Conservation (phyloP, 768 basidiomycete genomes). For the Amanita inopinata region DNA sequence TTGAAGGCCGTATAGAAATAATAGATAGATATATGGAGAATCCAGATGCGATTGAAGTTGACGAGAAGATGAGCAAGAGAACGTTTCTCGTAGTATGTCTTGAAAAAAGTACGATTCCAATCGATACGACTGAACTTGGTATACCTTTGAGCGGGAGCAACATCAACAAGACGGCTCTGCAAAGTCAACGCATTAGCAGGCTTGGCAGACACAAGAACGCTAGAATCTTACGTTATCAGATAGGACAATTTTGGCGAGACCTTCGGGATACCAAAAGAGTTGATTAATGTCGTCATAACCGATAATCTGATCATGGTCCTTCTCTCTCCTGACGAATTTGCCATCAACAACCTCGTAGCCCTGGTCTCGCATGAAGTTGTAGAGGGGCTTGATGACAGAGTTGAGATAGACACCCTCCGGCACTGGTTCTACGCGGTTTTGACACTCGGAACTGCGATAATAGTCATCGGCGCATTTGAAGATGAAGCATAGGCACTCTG, state of each 20-base stretch:
- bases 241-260: constrained; percentile 85
- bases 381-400: constrained; percentile 87
- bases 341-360: constrained; percentile 94
- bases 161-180: constrained; percentile 85
- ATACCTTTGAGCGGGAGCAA: constrained; percentile 87
- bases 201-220: constrained; percentile 7
- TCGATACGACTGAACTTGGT: constrained; percentile 87
- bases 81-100: constrained; percentile 97
- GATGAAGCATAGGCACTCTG: constrained; percentile 97
- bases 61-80: constrained; percentile 88
- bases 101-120: constrained; percentile 95
- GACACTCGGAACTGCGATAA: constrained; percentile 96
- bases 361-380: constrained; percentile 94
- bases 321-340: constrained; percentile 89
- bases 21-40: constrained; percentile 85
- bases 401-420: constrained; percentile 92
- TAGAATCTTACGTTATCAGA: constrained; percentile 61
- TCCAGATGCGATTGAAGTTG: constrained; percentile 99
- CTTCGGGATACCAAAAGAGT: constrained; percentile 99
- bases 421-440: constrained; percentile 86
- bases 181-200: constrained; percentile 8
- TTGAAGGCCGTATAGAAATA: constrained; percentile 99
- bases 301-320: constrained; percentile 90
- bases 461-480: constrained; percentile 99
- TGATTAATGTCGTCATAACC: constrained; percentile 99